Base-by-base conservation (phyloP, 208 protist genomes). In the Trypanosoma conorhini region DNA sequence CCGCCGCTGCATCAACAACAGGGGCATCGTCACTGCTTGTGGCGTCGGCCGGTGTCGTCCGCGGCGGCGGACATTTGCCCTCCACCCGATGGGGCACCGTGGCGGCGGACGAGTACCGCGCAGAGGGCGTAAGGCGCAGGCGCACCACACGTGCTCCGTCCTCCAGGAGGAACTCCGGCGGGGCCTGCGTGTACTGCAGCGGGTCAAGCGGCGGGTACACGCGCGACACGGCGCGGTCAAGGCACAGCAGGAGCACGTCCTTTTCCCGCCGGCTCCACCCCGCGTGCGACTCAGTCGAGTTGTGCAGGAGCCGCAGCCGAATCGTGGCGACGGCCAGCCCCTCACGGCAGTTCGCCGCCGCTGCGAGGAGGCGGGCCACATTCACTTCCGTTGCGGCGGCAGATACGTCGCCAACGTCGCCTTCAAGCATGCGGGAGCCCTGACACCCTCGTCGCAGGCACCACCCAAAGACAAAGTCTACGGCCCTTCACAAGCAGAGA, bases 201-300 rank as follows among this genome's bases (percentile, higher is more conserved):
- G 82, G 74, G 52, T 96, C 91, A 26, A 96, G 51, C 24, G 85
- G 81, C 5, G 91, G 91, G 51, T 77, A 85, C 19, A 96, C 71
- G 26, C 91, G 88, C 7, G 72, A 24, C n/a, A 89, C 75, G 1
- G 86, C 74, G 5, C 91, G 86, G 68, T 96, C 91, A 22, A 94
- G 78, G 64, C 83, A 93, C 3, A 80, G 81, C 26, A 88, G 66
- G 40, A 91, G 75, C n/a, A 48, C 67, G 64, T 94, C 91, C 31
- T 58, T 55, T 28, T 62, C 65, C n/a, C 52, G 48, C 12, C 73
- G 62, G 21, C 40, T 71, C 74, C 69, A 80, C 28, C 8, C 42
- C 21, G 19, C 24, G 7, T 48, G 33, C 3, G 24, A 28, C 0
- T 38, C 31, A 21, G 9, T 28, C 51, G 55, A 10, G 21, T 8